Conservation (phyloP, 305 asterid genomes). For the Fraxinus xanthoxyloides region DNA sequence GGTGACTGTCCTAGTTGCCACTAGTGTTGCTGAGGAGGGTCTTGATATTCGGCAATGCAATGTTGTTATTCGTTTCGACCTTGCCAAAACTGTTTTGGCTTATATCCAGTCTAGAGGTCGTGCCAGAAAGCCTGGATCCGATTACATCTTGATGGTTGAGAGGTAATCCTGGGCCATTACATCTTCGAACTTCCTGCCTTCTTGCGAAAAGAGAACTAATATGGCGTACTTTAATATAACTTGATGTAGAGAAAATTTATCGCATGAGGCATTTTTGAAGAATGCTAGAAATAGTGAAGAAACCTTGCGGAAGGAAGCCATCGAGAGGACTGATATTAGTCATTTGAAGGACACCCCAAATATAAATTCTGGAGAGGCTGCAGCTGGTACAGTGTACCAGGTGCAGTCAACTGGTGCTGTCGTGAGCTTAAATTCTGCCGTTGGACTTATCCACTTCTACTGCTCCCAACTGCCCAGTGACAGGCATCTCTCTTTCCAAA, state of each 20-base stretch:
- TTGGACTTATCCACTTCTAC: constrained; percentile 95
- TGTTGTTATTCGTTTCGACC: constrained; percentile 99
- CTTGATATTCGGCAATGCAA: constrained; percentile 99
- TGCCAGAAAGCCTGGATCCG: constrained; percentile 99
- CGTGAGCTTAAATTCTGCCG: constrained; percentile 99
- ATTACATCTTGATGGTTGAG: constrained; percentile 98
- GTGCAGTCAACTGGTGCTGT: constrained; percentile 99
- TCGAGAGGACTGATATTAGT: constrained; percentile 97
- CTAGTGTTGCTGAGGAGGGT: constrained; percentile 99
- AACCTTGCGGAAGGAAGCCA: constrained; percentile 96
- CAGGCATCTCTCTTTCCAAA: constrained; percentile 51
- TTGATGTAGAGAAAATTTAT: constrained; percentile 72
- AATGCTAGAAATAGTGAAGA: constrained; percentile 98
- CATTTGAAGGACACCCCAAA: constrained; percentile 71
- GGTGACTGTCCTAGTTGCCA: constrained; percentile 97
- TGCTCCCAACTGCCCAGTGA: constrained; percentile 99
- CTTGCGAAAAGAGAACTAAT: constrained; percentile 1
- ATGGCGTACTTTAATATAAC: constrained; percentile 24
- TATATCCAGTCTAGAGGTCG: constrained; percentile 99
- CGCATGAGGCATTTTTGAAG: constrained; percentile 85
- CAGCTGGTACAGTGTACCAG: constrained; percentile 68
- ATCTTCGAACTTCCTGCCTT: constrained; percentile 18
- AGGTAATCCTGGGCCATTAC: constrained; percentile 49
- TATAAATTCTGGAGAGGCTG: constrained; percentile 55
- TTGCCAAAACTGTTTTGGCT: constrained; percentile 97